phyloP scores from a whole-genome alignment of 23 red algal species.

The Gracilaria vermiculophylla region DNA sequence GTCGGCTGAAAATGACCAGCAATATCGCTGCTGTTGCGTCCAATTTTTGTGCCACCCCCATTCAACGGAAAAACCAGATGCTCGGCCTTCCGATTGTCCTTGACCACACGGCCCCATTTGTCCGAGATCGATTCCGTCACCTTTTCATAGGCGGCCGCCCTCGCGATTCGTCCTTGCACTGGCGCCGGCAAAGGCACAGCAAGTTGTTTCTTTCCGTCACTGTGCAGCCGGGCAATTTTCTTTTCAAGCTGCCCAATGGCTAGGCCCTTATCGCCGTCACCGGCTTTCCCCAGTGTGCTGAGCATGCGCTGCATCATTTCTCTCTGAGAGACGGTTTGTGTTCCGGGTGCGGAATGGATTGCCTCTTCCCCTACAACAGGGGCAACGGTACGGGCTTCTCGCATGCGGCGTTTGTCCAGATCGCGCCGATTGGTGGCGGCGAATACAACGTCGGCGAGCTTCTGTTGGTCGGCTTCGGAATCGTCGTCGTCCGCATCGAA shows the following conservation, averaged over 20 bases:
- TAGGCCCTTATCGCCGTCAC: neutral
- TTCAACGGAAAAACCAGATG: constrained; percentile 41
- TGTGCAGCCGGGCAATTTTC: constrained; percentile 29
- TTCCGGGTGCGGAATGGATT: neutral
- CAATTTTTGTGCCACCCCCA: neutral
- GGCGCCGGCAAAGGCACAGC: constrained; percentile 16
- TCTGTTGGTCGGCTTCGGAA: neutral
- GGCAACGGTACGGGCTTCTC: constrained; percentile 5
- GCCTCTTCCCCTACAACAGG: neutral
- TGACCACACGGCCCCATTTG: constrained; percentile 24
- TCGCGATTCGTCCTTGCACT: constrained; percentile 18
- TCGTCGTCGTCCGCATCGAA: constrained; percentile 30
- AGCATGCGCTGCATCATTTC: constrained; percentile 50
- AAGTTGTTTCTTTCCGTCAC: constrained; percentile 17
- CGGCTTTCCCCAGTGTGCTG: constrained; percentile 15
- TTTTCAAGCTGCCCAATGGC: constrained; percentile 34
- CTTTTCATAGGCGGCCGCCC: constrained; percentile 23
- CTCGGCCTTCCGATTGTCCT: constrained; percentile 21
- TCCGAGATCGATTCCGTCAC: constrained; percentile 26
- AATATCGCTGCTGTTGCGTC: constrained; percentile 31
- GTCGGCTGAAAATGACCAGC: constrained; percentile 26
- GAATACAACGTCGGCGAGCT: constrained; percentile 20
- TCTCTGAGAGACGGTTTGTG: neutral
- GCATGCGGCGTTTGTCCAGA: neutral
- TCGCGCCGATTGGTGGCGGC: constrained; percentile 29